Conservation (phyloP, 306 rosid species). For the Arachis stenosperma region DNA sequence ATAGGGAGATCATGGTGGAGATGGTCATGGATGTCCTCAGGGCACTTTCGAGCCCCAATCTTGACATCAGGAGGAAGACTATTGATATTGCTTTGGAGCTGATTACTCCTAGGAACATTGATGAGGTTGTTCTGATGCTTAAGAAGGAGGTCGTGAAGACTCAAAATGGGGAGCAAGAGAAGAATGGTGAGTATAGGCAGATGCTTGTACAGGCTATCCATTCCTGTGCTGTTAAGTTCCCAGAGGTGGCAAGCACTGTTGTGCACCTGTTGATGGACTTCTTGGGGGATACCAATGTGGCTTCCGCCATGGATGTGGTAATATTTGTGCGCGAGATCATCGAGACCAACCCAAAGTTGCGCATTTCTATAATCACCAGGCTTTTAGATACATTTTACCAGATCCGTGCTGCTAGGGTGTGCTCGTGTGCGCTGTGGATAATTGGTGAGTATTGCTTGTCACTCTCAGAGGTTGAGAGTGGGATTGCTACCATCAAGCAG, state of each 20-base stretch:
- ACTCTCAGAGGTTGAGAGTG: conserved; percentile 90
- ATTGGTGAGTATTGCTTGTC: conserved; percentile 92
- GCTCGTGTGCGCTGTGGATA: conserved; percentile 96
- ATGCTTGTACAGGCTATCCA: conserved; percentile 95
- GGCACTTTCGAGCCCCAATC: conserved; percentile 82
- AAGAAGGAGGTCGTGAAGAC: conserved; percentile 96
- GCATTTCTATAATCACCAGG: conserved; percentile 85
- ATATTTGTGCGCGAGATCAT: conserved; percentile 94
- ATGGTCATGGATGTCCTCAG: conserved; percentile 94
- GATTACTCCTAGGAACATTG: conserved; percentile 78
- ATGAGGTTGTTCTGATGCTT: conserved; percentile 92
- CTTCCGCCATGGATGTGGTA: conserved; percentile 93
- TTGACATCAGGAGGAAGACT: conserved; percentile 88
- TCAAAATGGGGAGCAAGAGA: conserved; percentile 94
- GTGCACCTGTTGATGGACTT: conserved; percentile 98
- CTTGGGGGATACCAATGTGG: conserved; percentile 88
- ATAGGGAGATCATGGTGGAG: conserved; percentile 91
- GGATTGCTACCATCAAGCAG: conserved; percentile 74
- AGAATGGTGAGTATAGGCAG: conserved; percentile 95
- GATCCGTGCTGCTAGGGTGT: conserved; percentile 89
- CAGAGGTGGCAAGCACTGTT: conserved; percentile 94
- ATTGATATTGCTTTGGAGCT: conserved; percentile 86
- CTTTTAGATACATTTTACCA: conserved; percentile 94
- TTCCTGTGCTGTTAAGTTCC: conserved; percentile 95
- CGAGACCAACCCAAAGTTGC: conserved; percentile 89